Evolutionary conservation across 2,329 filamentous ascomycete genomes (phyloP), one percentile per base, ranked within the genome.

Genomic region (Aspergillus costaricaensis): DNA sequence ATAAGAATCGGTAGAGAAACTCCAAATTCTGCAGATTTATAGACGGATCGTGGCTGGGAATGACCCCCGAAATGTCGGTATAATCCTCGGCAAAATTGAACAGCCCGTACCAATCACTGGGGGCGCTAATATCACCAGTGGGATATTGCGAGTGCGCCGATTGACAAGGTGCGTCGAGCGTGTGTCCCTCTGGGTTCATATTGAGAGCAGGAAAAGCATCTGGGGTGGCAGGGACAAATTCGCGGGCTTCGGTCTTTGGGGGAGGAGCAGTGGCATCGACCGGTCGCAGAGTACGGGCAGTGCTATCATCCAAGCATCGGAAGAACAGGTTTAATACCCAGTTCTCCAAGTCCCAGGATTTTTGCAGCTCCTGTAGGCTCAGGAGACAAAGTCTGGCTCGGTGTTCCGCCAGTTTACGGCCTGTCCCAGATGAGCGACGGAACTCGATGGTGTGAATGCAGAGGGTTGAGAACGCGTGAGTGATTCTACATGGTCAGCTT

Each of bases 291-390:
- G 75, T 72, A 9, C 72, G 73, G 2, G 80, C 79, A 0, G 77
- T 82, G 19, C 77, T 74, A 51, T 77, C 75, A 61, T 83, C 81
- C 2, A 81, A 65, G 48, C 79, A 81, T 5, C 80, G 79, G 32
- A 82, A 80, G 60, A 83, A 83, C 0, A 82, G 68, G 61, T 82
- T 74, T 2, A 82, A 65, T 0, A 82, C 77, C 77, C 79, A 80
- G 57, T 82, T 82, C 14, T 79, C 79, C 8, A 82, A 67, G 52
- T 82, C 79, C 81, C 81, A 83, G 0, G 78, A 80, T 55, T 78
- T 79, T 58, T 82, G 81, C 8, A 83, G 65, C 60, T 83, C 81
- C 53, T 81, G 76, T 0, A 83, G 64, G 0, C 81, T 80, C 17
- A 83, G 64, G 0, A 83, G 67, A 58, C 81, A 83, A 0, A 83